Evolutionary conservation across 2,329 filamentous ascomycete species (phyloP).

Genomic region (Teratosphaeria destructans): DNA sequence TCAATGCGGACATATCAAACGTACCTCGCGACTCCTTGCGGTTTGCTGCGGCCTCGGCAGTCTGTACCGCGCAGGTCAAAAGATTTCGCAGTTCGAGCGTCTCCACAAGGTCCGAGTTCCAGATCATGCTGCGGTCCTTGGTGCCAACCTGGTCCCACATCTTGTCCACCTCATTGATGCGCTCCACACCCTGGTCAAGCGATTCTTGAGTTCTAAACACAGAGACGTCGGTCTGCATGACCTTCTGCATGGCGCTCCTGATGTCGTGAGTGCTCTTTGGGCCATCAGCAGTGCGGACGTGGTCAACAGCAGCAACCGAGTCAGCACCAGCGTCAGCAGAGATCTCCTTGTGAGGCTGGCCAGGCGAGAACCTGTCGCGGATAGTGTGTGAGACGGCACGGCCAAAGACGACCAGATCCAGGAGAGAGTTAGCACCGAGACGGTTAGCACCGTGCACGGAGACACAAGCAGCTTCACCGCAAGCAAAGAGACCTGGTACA

Average conservation of each 20-base stretch:
- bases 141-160: slow-evolving; percentile 76
- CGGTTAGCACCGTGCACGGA: slow-evolving; percentile 98
- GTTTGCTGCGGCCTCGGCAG: slow-evolving; percentile 78
- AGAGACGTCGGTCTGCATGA: slow-evolving; percentile 93
- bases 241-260: slow-evolving; percentile 88
- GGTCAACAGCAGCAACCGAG: slow-evolving; percentile 76
- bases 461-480: slow-evolving; percentile 93
- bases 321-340: slow-evolving; percentile 79
- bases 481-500: slow-evolving; percentile 90
- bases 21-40: slow-evolving; percentile 88
- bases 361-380: slow-evolving; percentile 83
- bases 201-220: slow-evolving; percentile 94
- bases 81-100: slow-evolving; percentile 91
- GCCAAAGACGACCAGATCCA: slow-evolving; percentile 95
- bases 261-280: slow-evolving; percentile 82
- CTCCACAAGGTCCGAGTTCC: slow-evolving; percentile 96
- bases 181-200: slow-evolving; percentile 83
- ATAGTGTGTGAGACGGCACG: slow-evolving; percentile 96
- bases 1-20: not conserved
- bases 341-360: slow-evolving; percentile 67
- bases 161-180: slow-evolving; percentile 73
- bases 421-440: slow-evolving; percentile 92
- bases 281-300: slow-evolving; percentile 72
- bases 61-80: slow-evolving; percentile 92
- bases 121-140: slow-evolving; percentile 99